Conservation (phyloP, 768 basidiomycete species). For the Trametes coccinea region DNA sequence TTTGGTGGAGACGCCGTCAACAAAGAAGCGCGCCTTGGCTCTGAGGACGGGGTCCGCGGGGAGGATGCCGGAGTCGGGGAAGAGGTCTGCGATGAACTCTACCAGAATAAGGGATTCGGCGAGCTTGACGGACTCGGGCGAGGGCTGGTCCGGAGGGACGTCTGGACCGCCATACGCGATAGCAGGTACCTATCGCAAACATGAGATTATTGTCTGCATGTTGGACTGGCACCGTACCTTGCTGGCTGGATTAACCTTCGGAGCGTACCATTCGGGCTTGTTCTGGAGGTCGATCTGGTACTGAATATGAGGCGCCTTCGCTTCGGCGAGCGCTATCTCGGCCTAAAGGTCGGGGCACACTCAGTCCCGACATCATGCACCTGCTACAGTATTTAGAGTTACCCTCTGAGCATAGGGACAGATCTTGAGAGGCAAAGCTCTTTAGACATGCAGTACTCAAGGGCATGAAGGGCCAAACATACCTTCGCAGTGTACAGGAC, state of each 20-base stretch:
- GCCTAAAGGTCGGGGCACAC: slow-evolving; percentile 34
- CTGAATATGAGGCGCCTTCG: slow-evolving; percentile 46
- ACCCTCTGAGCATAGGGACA: slow-evolving; percentile 56
- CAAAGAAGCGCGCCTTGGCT: slow-evolving; percentile 64
- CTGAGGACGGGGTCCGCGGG: slow-evolving; percentile 57
- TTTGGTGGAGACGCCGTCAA: slow-evolving; percentile 52
- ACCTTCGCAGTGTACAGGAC: slow-evolving; percentile 25
- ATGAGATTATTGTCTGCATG: background rate
- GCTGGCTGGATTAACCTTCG: slow-evolving; percentile 64
- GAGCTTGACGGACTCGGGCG: slow-evolving; percentile 59
- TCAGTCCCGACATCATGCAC: no score
- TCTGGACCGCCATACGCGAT: slow-evolving; percentile 63
- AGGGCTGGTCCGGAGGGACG: slow-evolving; percentile 56
- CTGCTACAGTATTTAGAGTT: slow-evolving; percentile 35
- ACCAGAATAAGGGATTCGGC: slow-evolving; percentile 66
- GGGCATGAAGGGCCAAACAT: background rate
- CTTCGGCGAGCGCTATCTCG: slow-evolving; percentile 61
- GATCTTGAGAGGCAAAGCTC: slow-evolving; percentile 34
- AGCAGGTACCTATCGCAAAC: slow-evolving; percentile 50
- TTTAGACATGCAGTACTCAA: no score
- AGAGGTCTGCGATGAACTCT: slow-evolving; percentile 67
- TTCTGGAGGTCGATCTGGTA: slow-evolving; percentile 63
- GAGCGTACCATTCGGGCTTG: slow-evolving; percentile 72
- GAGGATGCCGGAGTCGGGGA: slow-evolving; percentile 47
- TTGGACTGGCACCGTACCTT: slow-evolving; percentile 44